Percentiles rank a stretch among this genome's conserved stretches.
These are phyloP conservation scores for Dipteronia dyeriana DNA, from an alignment of 345 rosid species.

Conservation along the genomic window DNA sequence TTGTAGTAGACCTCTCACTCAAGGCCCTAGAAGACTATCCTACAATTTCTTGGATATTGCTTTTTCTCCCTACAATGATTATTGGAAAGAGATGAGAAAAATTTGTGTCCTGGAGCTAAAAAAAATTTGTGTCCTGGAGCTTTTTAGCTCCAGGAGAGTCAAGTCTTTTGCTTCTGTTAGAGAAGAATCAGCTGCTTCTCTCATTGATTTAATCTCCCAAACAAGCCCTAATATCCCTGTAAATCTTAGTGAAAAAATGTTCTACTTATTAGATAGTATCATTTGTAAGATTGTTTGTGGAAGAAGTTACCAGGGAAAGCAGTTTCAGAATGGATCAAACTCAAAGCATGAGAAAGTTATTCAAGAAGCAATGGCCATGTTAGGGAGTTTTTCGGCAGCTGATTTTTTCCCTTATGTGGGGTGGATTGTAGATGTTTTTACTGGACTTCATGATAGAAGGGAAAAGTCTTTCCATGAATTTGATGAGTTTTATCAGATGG, in stretches of 20 bases:
- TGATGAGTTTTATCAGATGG: background rate
- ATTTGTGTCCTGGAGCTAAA: no score
- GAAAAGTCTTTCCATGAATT: background rate
- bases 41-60: no score
- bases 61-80: no score
- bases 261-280: background rate
- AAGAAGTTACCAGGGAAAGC: background rate
- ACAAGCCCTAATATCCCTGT: no score
- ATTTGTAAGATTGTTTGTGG: background rate
- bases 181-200: background rate
- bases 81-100: no score
- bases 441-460: background rate
- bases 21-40: no score
- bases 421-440: background rate
- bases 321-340: no score
- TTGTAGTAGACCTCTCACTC: no score
- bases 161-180: background rate
- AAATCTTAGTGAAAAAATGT: no score
- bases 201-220: background rate
- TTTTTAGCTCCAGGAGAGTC: no score
- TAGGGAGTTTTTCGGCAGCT: background rate
- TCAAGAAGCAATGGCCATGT: background rate
- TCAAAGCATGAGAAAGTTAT: no score
- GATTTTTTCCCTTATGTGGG: background rate
- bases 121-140: no score